Percentiles rank a stretch among this genome's conserved stretches.
Evolutionary conservation across 1,139 yeast genomes (phyloP).

Genomic region (Kurtzmaniella quercitrusa): DNA sequence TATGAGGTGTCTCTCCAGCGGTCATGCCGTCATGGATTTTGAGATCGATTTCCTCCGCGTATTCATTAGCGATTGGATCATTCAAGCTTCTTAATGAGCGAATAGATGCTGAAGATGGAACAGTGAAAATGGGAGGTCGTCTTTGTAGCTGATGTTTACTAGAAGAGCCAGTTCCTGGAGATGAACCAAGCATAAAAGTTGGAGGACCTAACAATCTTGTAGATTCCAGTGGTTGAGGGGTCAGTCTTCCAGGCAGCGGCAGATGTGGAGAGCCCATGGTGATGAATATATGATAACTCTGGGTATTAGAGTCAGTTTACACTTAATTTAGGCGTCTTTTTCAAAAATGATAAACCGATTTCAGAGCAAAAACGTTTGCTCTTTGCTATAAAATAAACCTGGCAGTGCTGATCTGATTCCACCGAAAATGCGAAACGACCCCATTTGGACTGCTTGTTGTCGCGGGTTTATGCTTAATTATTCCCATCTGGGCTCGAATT

Average conservation of each 20-base stretch:
- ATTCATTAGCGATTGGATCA: constrained; percentile 18
- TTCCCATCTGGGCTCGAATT: background rate
- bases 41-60: constrained; percentile 5
- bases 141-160: background rate
- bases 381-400: background rate
- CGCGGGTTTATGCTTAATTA: background rate
- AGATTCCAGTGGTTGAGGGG: background rate
- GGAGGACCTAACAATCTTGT: background rate
- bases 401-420: background rate
- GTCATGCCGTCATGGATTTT: constrained; percentile 2
- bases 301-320: too few relatives aligned
- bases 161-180: background rate
- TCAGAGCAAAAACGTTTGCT: background rate
- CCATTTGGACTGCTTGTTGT: background rate
- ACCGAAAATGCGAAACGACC: background rate
- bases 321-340: too few relatives aligned
- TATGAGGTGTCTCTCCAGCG: constrained; percentile 16
- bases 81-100: constrained; percentile 10
- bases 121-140: constrained; percentile 24
- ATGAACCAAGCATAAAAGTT: background rate
- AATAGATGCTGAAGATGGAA: constrained; percentile 18
- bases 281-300: too few relatives aligned
- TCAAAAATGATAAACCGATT: background rate
- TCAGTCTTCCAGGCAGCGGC: background rate
- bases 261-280: background rate